A percentile compares a stretch with the other conserved stretches of the same genome.
These are phyloP conservation scores for Daldinia eschscholtzii DNA, from an alignment of 2,329 filamentous ascomycete genomes.

Conservation along the genomic window DNA sequence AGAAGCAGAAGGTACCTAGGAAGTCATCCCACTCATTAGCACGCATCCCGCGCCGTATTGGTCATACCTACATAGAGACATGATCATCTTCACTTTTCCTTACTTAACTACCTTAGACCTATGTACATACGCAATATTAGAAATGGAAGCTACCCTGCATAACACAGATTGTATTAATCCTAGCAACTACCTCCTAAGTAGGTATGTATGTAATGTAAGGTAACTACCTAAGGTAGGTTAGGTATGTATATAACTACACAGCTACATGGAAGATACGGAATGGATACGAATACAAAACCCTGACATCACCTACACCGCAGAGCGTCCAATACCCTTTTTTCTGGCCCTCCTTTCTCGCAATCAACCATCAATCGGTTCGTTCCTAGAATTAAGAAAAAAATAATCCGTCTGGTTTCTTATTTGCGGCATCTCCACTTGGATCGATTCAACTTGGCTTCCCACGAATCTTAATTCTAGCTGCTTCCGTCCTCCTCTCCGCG, in stretches of 20 bases:
- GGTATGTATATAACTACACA: background rate
- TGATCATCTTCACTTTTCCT: conserved; percentile 28
- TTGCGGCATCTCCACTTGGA: conserved; percentile 43
- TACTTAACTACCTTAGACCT: background rate
- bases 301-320: conserved; percentile 38
- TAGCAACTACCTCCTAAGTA: too few relatives aligned
- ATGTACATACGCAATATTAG: conserved; percentile 6
- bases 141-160: conserved; percentile 26
- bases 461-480: conserved; percentile 45
- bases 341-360: conserved; percentile 30
- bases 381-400: conserved; percentile 17
- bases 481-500: conserved; percentile 28
- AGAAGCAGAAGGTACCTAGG: background rate
- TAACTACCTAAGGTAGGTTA: too few relatives aligned
- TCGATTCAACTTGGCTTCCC: conserved; percentile 40
- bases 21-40: conserved; percentile 24
- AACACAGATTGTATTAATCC: conserved; percentile 29
- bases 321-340: conserved; percentile 34
- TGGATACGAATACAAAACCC: conserved; percentile 40
- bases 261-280: background rate
- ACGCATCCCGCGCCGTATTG: conserved; percentile 34
- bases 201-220: too few relatives aligned
- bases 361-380: conserved; percentile 26
- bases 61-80: conserved; percentile 25
- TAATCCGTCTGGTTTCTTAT: conserved; percentile 12